Base-by-base conservation (phyloP, 352 stramenopile species). In the Phytophthora quininea region DNA sequence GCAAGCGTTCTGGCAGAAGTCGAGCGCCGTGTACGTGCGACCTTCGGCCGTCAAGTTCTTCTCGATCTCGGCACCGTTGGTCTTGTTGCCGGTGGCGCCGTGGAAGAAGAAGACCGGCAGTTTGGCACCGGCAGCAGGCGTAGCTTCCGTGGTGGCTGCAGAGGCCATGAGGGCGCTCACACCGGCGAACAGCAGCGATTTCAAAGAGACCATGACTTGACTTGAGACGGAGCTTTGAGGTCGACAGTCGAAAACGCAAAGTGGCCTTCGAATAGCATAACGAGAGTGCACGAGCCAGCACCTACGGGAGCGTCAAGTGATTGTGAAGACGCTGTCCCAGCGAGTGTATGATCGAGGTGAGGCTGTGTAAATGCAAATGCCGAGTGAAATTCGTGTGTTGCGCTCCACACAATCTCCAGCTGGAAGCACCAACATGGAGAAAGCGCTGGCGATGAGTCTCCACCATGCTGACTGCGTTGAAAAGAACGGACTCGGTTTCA, bases 81-180 rank as follows among this genome's bases (percentile, higher is more conserved):
- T 71, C 38, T 66, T 61, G 56, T 81, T 78, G n/a, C 63, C 62
- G 3, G 67, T 81, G 11, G 74, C 66, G 3, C 80, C 80, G 56
- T 86, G 80, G 67, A 89, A 86, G 61, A 85, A 89, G 58, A 86
- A 73, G 1, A 85, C 73, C 0, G 80, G 80, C 9, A 89, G 71
- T 31, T 69, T 70, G 49, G 48, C 29, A 4, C 35, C 35, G 10
- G 35, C 35, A 40, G 35, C 35, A 40, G 12, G 54, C 7, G 67
- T 50, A 58, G 68, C 62, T 15, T 75, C 62, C 11, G 48, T 64
- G 32, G 54, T 61, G 24, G 62, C 46, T 52, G 54, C 54, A n/a
- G 57, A 62, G 27, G 62, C 58, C 10, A 71, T 57, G 11, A 75
- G n/a, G 8, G 58, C 62, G 19, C 42, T 49, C 11, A 50, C 24